Evolutionary conservation across 331 rosid species (phyloP), one percentile per base, ranked within the genome.

Genomic region (Saraca asoca): DNA sequence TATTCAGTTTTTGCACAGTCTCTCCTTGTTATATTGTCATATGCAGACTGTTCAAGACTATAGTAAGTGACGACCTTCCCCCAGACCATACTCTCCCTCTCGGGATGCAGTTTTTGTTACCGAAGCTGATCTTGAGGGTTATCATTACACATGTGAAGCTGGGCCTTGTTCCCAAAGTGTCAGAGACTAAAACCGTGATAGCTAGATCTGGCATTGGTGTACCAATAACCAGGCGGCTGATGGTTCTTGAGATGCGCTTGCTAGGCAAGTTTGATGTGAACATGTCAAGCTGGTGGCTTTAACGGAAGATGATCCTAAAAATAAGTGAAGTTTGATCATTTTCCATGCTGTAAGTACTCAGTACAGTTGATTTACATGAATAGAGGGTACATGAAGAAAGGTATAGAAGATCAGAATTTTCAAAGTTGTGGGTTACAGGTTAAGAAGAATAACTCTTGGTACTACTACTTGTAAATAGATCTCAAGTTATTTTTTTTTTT

Each of bases 61-160:
- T 69, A 76, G 87, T 82, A 79, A 76, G 57, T 51, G 15, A 24
- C 29, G 62, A 56, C 75, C 78, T 20, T 64, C 69, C 70, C 49
- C 88, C 12, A 42, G 70, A 57, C 39, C 87, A 24, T 58, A 38
- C 76, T 90, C 94, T 31, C 90, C 94, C 70, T 85, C 97, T 8
- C 85, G 91, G 65, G 98, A 93, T 71, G 91, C 87, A 49, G 97
- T 93, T 52, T 73, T 90, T 51, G 86, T 93, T 60, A 93, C 97
- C 62, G 83, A 88, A 84, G 98, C 81, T 35, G 98, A 93, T 77
- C 95, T 93, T 50, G 98, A 93, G 79, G 97, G 97, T 31, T 93
- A 93, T 72, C 87, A 84, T 24, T 80, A 86, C 56, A 69, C 84
- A 31, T 70, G 76, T 72, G 86, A 87, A 86, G 76, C 84, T 90